Percentiles rank a stretch among this genome's conserved stretches.
These are phyloP conservation scores for Pistacia integerrima DNA, from an alignment of 345 rosid species.

Conservation along the genomic window DNA sequence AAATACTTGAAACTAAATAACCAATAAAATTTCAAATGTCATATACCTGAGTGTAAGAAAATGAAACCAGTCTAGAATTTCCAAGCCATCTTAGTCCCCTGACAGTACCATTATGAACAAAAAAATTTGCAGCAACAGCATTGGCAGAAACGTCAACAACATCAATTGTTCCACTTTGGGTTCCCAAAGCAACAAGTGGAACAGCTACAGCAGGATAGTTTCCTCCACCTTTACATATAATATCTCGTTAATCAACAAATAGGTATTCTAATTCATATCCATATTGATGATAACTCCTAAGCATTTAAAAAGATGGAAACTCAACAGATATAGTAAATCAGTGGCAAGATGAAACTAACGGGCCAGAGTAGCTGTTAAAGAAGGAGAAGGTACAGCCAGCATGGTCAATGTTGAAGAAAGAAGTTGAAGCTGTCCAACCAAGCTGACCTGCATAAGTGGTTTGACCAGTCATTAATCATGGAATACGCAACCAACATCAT, in stretches of 20 bases:
- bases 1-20: neutral
- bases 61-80: conserved; percentile 93
- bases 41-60: conserved; percentile 77
- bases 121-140: conserved; percentile 84
- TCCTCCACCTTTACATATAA: conserved; percentile 76
- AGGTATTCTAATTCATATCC: conserved; percentile 12
- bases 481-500: conserved; percentile 20
- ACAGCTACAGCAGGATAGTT: conserved; percentile 89
- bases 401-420: conserved; percentile 92
- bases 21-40: neutral
- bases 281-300: conserved; percentile 1
- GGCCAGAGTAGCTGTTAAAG: conserved; percentile 91
- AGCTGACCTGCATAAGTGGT: conserved; percentile 61
- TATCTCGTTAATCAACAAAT: conserved; percentile 26
- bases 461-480: conserved; percentile 13
- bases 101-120: conserved; percentile 73
- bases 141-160: conserved; percentile 91
- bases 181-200: conserved; percentile 98
- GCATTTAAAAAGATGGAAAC: conserved; percentile 8
- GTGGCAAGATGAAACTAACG: conserved; percentile 59
- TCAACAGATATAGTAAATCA: conserved; percentile 15
- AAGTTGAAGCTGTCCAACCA: conserved; percentile 90
- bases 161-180: conserved; percentile 87
- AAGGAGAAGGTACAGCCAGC: conserved; percentile 94
- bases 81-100: conserved; percentile 98